Evolutionary conservation across 495 filamentous ascomycete genomes (phyloP).

Genomic region (Tuber microsphaerosporum): DNA sequence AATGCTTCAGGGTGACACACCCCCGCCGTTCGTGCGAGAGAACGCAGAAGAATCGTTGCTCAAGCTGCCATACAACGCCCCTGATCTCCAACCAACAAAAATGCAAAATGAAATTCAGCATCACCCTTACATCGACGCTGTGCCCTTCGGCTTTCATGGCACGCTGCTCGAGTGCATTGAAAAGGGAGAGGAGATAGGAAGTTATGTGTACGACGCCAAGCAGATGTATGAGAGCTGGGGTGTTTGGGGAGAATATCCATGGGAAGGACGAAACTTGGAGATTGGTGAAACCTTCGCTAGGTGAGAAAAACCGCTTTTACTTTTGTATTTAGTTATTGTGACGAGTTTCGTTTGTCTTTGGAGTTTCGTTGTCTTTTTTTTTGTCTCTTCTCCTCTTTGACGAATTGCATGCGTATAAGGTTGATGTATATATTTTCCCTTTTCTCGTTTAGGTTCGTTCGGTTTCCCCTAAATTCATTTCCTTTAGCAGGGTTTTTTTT

Average conservation of each 20-base stretch:
- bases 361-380: slow-evolving; percentile 11
- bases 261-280: slow-evolving; percentile 37
- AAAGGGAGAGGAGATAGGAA: slow-evolving; percentile 27
- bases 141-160: slow-evolving; percentile 37
- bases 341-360: slow-evolving; percentile 4
- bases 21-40: slow-evolving; percentile 23
- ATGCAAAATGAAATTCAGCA: slow-evolving; percentile 25
- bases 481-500: slow-evolving; percentile 7
- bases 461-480: slow-evolving; percentile 15
- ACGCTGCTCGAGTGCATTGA: slow-evolving; percentile 25
- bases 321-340: slow-evolving; percentile 9
- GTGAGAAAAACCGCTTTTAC: slow-evolving; percentile 24
- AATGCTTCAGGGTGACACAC: slow-evolving; percentile 24
- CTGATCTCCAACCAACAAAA: slow-evolving; percentile 31
- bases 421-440: neutral
- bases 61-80: slow-evolving; percentile 19
- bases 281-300: slow-evolving; percentile 38
- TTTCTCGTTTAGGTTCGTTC: slow-evolving; percentile 16
- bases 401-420: neutral
- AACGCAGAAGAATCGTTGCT: neutral
- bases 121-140: slow-evolving; percentile 37
- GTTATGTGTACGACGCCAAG: slow-evolving; percentile 22
- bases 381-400: neutral
- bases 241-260: slow-evolving; percentile 34
- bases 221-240: slow-evolving; percentile 32